These are phyloP conservation scores for Calonectria naviculata DNA, from an alignment of 2,329 filamentous ascomycete genomes.

Conservation along the genomic window DNA sequence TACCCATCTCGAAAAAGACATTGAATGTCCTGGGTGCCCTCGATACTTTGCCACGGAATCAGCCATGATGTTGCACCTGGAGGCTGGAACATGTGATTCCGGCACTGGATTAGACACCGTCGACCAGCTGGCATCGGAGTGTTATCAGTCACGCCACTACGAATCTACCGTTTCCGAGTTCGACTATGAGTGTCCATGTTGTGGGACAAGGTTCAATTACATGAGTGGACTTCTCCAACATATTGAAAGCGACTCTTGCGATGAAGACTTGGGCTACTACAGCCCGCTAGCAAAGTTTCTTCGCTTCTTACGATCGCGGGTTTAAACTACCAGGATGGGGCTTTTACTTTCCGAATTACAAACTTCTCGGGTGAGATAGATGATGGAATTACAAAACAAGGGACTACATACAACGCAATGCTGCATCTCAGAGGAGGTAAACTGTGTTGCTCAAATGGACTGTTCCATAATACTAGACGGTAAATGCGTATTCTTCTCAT, in stretches of 20 bases:
- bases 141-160: constrained; percentile 21
- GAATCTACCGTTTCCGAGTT: constrained; percentile 23
- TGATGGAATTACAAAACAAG: not conserved
- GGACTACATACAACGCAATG: no score
- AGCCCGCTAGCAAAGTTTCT: not conserved
- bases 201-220: constrained; percentile 3
- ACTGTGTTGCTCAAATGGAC: no score
- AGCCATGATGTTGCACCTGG: constrained; percentile 40
- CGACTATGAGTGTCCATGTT: constrained; percentile 31
- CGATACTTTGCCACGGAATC: constrained; percentile 29
- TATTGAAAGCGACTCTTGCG: constrained; percentile 32
- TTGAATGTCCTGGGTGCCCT: constrained; percentile 31
- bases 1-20: constrained; percentile 17
- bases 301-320: not conserved
- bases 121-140: constrained; percentile 8
- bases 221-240: constrained; percentile 34
- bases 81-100: constrained; percentile 31
- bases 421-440: no score
- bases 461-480: no score
- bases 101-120: constrained; percentile 9
- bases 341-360: no score
- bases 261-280: not conserved
- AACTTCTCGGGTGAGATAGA: no score
- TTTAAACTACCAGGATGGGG: no score
- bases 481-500: no score